Conservation (phyloP, 805 yeast genomes). For the Tetrapisispora iriomotensis region DNA sequence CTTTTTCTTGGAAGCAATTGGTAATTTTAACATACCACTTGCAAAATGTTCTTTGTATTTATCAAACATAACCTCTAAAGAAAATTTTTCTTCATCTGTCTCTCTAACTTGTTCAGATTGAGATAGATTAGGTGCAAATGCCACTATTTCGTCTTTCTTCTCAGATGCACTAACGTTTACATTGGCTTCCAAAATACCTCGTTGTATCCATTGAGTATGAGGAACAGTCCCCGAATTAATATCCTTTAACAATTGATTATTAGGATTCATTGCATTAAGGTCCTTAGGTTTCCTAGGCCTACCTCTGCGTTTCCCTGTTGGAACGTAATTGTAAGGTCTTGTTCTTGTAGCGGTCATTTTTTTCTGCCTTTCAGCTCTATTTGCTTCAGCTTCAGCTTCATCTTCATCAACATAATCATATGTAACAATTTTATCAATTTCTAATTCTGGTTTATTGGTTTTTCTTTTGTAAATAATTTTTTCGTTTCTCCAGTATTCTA, state of each 20-base stretch:
- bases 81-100: slow-evolving; percentile 43
- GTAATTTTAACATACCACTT: slow-evolving; percentile 62
- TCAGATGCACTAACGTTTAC: slow-evolving; percentile 24
- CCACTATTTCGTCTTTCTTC: slow-evolving; percentile 31
- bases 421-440: slow-evolving; percentile 49
- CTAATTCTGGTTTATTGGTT: slow-evolving; percentile 38
- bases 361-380: slow-evolving; percentile 6
- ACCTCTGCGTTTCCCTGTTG: slow-evolving; percentile 22
- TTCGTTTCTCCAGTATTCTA: slow-evolving; percentile 83
- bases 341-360: slow-evolving; percentile 7
- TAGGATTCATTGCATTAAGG: slow-evolving; percentile 9
- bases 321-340: slow-evolving; percentile 18
- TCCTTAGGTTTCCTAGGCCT: slow-evolving; percentile 18
- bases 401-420: slow-evolving; percentile 21
- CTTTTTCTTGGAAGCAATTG: slow-evolving; percentile 52
- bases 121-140: slow-evolving; percentile 54
- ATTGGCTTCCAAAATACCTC: slow-evolving; percentile 21
- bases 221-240: slow-evolving; percentile 17
- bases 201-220: slow-evolving; percentile 22
- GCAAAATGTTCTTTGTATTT: slow-evolving; percentile 56
- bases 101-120: slow-evolving; percentile 34
- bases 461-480: slow-evolving; percentile 47
- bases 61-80: slow-evolving; percentile 55
- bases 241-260: slow-evolving; percentile 14
- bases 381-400: slow-evolving; percentile 22